Evolutionary conservation across 2,329 filamentous ascomycete species (phyloP).

Genomic region (Purpureocillium takamizusanense): DNA sequence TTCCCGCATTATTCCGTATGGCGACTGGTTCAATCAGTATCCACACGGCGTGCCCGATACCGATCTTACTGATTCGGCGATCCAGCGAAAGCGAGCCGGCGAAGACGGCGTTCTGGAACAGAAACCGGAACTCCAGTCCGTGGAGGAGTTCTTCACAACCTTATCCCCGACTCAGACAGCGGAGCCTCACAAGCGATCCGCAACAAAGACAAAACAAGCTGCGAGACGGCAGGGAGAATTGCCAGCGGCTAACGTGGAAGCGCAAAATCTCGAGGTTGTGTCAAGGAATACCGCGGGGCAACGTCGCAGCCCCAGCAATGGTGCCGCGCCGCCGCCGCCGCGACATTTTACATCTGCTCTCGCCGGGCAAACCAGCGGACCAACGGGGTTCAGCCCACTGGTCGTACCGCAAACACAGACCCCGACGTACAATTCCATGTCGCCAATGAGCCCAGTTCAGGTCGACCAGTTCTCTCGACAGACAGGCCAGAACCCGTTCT

Average conservation of each 20-base stretch:
- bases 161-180: slow-evolving; percentile 55
- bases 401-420: slow-evolving; percentile 31
- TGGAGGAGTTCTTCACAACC: slow-evolving; percentile 87
- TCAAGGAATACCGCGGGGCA: slow-evolving; percentile 7
- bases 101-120: slow-evolving; percentile 86
- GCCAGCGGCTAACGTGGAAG: not conserved
- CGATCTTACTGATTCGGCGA: slow-evolving; percentile 71
- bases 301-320: slow-evolving; percentile 12
- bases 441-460: slow-evolving; percentile 43
- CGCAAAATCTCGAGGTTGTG: too few relatives aligned
- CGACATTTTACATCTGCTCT: slow-evolving; percentile 33
- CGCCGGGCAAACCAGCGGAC: slow-evolving; percentile 30
- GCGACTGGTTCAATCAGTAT: slow-evolving; percentile 95
- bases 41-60: slow-evolving; percentile 81
- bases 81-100: slow-evolving; percentile 60
- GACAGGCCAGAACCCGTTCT: slow-evolving; percentile 29
- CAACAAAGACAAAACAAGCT: slow-evolving; percentile 25
- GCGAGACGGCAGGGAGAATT: slow-evolving; percentile 23
- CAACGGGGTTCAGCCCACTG: slow-evolving; percentile 29
- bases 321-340: slow-evolving; percentile 8
- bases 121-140: slow-evolving; percentile 82
- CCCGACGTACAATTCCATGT: slow-evolving; percentile 35
- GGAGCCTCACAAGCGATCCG: slow-evolving; percentile 19
- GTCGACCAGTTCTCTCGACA: slow-evolving; percentile 28
- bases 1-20: slow-evolving; percentile 79